phyloP scores from a whole-genome alignment of 2,329 filamentous ascomycete genomes.

The Pseudohalonectria lignicola region DNA sequence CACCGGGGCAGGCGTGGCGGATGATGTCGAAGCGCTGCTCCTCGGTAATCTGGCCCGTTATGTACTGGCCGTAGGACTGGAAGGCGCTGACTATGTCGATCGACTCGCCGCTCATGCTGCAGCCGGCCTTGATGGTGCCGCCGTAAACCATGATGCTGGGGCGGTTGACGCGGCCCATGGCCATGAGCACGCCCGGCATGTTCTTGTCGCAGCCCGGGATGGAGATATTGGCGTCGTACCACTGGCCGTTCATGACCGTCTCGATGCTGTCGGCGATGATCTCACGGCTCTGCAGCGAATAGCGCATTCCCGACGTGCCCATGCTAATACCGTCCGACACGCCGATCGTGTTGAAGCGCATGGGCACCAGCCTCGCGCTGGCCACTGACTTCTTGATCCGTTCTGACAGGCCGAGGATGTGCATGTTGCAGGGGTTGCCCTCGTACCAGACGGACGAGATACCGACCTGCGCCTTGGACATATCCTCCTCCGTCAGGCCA shows the following conservation, averaged over 20 bases:
- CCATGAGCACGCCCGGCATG: conserved; percentile 90
- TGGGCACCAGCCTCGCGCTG: conserved; percentile 72
- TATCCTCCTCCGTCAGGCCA: conserved; percentile 72
- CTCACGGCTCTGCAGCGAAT: conserved; percentile 81
- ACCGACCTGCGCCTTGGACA: conserved; percentile 94
- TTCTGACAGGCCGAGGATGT: conserved; percentile 80
- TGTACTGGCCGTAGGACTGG: conserved; percentile 93
- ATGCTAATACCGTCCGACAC: conserved; percentile 97
- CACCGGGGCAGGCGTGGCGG: conserved; percentile 75
- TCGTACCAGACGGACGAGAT: conserved; percentile 98
- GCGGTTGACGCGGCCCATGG: conserved; percentile 80
- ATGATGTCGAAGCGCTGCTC: conserved; percentile 91
- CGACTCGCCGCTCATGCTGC: conserved; percentile 60
- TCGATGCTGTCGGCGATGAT: conserved; percentile 93
- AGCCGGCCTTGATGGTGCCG: conserved; percentile 80
- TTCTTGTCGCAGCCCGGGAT: conserved; percentile 97
- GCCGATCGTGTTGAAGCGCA: conserved; percentile 98
- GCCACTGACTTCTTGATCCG: conserved; percentile 52
- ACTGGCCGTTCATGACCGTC: conserved; percentile 83
- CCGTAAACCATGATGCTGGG: conserved; percentile 95
- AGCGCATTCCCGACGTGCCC: conserved; percentile 85
- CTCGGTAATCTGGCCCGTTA: conserved; percentile 83
- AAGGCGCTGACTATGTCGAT: conserved; percentile 97
- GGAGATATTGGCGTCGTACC: conserved; percentile 85
- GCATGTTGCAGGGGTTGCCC: conserved; percentile 99